Evolutionary conservation across 2,329 filamentous ascomycete species (phyloP), one percentile per base, ranked within the genome.

Genomic region (Penicillium sp.): DNA sequence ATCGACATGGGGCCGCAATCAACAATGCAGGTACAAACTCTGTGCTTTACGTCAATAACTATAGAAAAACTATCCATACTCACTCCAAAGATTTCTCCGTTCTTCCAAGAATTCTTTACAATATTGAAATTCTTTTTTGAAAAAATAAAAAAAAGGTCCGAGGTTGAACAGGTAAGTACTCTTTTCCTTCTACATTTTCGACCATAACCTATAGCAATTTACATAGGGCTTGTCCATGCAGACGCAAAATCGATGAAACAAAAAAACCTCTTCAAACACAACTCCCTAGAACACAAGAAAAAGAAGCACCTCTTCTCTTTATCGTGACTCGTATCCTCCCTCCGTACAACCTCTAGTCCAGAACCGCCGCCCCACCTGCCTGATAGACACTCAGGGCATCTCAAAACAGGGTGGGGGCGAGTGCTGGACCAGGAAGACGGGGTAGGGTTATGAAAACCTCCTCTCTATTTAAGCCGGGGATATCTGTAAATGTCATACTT

Each of bases 201-300:
- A 50, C 29, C 52, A 44, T 57, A 60, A 56, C 54, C 57, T 63
- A 57, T 54, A 57, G 58, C 61, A 62, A 65, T 68, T 66, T 68
- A 66, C 67, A 65, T 62, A 56, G 48, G 58, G 54, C 58, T 56
- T 45, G 54, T 59, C 54, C 49, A 62, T 63, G 63, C 64, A 61
- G 47, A 61, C 53, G 57, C 46, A 62, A 60, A 61, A 60, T 45
- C 52, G 56, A 61, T 56, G 61, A 65, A 62, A 65, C 59, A 57
- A 59, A 67, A 56, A 60, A 67, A 65, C 58, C 59, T 65, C 60
- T 60, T 65, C 61, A 64, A 60, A 65, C 60, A 67, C 65, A 69
- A 71, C 68, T 66, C 72, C 70, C 64, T 71, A 70, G 68, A 65
- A 67, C 66, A 65, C 67, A 66, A 65, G 63, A 64, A 69, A 61